Conservation (phyloP, 192 early-diverging fungal genomes). For the Cetraspora pellucida region DNA sequence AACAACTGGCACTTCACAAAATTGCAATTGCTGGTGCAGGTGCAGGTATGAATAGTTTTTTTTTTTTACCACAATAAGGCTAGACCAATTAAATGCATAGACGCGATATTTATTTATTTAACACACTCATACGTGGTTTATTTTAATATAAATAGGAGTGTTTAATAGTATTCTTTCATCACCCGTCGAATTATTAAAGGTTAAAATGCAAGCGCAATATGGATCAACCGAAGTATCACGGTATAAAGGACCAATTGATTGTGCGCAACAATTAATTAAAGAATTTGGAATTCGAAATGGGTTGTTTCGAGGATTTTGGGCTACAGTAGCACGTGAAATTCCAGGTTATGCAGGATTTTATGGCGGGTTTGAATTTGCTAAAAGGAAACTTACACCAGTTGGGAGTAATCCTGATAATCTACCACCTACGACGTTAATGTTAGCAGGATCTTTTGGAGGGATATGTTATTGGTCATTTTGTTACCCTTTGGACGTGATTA, state of each 20-base stretch:
- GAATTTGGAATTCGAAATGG: conserved; percentile 71
- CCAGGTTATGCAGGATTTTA: conserved; percentile 89
- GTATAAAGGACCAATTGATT: conserved; percentile 67
- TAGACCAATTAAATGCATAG: too few relatives aligned
- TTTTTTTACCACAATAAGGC: too few relatives aligned
- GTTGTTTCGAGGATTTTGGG: conserved; percentile 82
- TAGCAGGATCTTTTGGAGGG: conserved; percentile 79
- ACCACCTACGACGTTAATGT: conserved; percentile 61
- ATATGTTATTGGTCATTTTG: conserved; percentile 78
- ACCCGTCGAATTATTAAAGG: conserved; percentile 94
- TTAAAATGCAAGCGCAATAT: conserved; percentile 90
- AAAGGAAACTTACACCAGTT: conserved; percentile 61
- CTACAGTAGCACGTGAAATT: conserved; percentile 76
- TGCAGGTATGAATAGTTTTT: conserved; percentile 54
- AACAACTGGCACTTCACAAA: conserved; percentile 63
- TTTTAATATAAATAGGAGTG: conserved; percentile 50
- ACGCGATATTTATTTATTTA: too few relatives aligned
- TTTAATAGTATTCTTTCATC: conserved; percentile 85
- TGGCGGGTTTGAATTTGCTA: conserved; percentile 77
- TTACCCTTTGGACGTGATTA: conserved; percentile 88
- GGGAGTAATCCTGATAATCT: conserved; percentile 55
- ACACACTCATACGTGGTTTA: not conserved
- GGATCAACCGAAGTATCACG: conserved; percentile 38
- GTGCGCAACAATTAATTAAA: conserved; percentile 65
- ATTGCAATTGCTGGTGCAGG: conserved; percentile 87